Conservation (phyloP, 1,139 yeast species). For the Insectozyma bohioensis region DNA sequence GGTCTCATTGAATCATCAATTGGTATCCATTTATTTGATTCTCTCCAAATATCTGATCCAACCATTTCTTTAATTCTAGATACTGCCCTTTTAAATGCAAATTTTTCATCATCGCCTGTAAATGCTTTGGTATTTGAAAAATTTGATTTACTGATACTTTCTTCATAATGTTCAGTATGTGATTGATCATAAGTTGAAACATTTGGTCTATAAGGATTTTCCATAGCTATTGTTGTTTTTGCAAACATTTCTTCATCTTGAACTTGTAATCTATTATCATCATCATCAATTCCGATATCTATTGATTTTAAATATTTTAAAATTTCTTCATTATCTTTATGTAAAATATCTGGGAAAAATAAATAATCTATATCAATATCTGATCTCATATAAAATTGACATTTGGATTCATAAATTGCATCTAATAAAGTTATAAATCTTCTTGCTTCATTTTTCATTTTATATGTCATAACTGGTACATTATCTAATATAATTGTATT, state of each 20-base stretch:
- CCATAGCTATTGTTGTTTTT: conserved; percentile 57
- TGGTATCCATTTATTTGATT: conserved; percentile 52
- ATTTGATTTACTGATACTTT: conserved; percentile 11
- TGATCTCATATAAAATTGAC: conserved; percentile 53
- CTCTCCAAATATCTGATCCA: conserved; percentile 53
- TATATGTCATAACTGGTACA: conserved; percentile 59
- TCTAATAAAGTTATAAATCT: conserved; percentile 65
- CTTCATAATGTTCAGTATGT: conserved; percentile 37
- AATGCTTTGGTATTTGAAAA: conserved; percentile 51
- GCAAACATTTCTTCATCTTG: conserved; percentile 73
- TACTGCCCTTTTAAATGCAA: conserved; percentile 72
- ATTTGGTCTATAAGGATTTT: conserved; percentile 70
- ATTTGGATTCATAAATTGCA: conserved; percentile 67
- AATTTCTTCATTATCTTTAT: conserved; percentile 18
- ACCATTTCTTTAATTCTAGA: conserved; percentile 71
- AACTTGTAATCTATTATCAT: conserved; percentile 35
- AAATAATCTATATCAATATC: conserved; percentile 51
- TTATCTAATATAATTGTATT: conserved; percentile 58
- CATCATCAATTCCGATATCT: conserved; percentile 9
- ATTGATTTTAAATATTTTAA: conserved; percentile 15
- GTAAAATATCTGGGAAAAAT: conserved; percentile 56
- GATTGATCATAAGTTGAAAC: conserved; percentile 57
- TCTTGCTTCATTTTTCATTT: conserved; percentile 67
- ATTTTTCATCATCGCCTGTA: conserved; percentile 77
- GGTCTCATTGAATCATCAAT: conserved; percentile 54